Evolutionary conservation across 805 yeast genomes (phyloP).

Genomic region (Kluyveromyces lactis): DNA sequence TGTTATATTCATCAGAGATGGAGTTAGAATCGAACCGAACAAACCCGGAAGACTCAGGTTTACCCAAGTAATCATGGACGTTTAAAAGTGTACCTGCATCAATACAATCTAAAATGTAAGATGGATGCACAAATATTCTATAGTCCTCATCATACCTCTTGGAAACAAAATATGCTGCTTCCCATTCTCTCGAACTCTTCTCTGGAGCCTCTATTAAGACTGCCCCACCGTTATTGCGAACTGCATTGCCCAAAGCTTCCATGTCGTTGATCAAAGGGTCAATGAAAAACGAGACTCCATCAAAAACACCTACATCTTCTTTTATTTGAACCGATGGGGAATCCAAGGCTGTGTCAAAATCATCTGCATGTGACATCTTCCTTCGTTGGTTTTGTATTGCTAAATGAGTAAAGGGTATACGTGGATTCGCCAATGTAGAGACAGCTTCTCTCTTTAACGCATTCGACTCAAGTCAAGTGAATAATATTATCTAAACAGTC

Average conservation of each 20-base stretch:
- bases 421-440: too few species aligned
- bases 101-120: slow-evolving; percentile 2
- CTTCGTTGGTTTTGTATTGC: too few species aligned
- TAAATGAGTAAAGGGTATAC: too few species aligned
- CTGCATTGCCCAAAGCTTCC: slow-evolving; percentile 11
- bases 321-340: slow-evolving; percentile 2
- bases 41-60: slow-evolving; percentile 4
- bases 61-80: slow-evolving; percentile 2
- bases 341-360: slow-evolving; percentile 22
- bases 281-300: not conserved
- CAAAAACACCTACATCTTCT: slow-evolving; percentile 1
- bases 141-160: slow-evolving; percentile 3
- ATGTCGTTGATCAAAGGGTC: slow-evolving; percentile 1
- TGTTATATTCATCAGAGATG: not conserved
- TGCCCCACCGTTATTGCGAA: slow-evolving; percentile 20
- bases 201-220: slow-evolving; percentile 17
- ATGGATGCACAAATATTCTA: slow-evolving; percentile 3
- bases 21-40: slow-evolving; percentile 3
- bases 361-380: slow-evolving; percentile 16
- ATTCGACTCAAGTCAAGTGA: too few species aligned
- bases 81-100: slow-evolving; percentile 4
- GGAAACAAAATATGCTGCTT: slow-evolving; percentile 21
- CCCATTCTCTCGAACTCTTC: slow-evolving; percentile 6
- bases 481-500: too few species aligned
- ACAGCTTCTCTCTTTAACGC: too few species aligned